These are phyloP conservation scores for Coemansia sp. DNA, from an alignment of 192 early-diverging fungal genomes.

Conservation along the genomic window DNA sequence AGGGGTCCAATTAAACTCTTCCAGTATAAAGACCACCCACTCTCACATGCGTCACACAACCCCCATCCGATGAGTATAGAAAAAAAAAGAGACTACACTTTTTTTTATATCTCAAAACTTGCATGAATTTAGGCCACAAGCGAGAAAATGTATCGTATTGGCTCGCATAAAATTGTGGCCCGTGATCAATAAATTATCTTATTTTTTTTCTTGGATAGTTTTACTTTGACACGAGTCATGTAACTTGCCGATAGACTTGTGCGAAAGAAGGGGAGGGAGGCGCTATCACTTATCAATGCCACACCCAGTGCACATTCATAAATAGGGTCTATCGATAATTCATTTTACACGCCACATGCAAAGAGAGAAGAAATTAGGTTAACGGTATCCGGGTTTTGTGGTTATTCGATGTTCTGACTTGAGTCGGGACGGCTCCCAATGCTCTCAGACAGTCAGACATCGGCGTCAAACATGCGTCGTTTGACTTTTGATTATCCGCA, in stretches of 20 bases:
- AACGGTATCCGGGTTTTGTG: conserved; percentile 39
- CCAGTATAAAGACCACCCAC: neutral
- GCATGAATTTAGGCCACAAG: neutral
- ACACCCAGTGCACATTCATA: neutral
- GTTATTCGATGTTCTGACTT: conserved; percentile 26
- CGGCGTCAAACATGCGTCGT: conserved; percentile 10
- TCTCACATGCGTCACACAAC: neutral
- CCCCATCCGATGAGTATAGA: too few species aligned
- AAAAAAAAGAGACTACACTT: neutral
- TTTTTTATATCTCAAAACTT: neutral
- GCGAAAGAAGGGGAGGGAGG: neutral
- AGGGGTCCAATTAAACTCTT: neutral
- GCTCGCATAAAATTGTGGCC: neutral
- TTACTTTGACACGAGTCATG: neutral
- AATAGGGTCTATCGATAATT: neutral
- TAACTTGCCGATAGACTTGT: neutral
- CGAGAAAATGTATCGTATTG: neutral
- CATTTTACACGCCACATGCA: neutral
- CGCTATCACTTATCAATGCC: neutral
- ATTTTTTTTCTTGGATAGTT: neutral
- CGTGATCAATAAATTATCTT: too few species aligned
- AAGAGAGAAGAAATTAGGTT: neutral
- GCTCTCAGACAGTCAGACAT: conserved; percentile 34
- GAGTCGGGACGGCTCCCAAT: conserved; percentile 32
- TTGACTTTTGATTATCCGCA: neutral